Base-by-base conservation (phyloP, 805 yeast species). In the Ogataea trehaloabstinens region DNA sequence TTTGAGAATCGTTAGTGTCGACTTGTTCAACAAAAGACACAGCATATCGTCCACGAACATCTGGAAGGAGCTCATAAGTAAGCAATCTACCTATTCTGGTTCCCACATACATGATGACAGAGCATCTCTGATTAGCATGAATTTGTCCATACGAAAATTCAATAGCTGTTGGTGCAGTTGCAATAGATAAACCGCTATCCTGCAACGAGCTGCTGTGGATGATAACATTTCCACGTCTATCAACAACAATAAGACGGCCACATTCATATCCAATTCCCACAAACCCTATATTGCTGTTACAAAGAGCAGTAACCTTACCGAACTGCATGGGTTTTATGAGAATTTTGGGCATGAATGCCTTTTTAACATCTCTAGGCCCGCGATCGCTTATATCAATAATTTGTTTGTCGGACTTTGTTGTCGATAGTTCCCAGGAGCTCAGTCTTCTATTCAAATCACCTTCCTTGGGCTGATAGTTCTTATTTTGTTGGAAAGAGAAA, bases 201-300 rank as follows among this genome's bases (percentile, higher is more conserved):
- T 40, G 34, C 18, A 63, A 40, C 4, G 46, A 38, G 12, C 63
- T 59, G 40, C 68, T 69, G 47, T 63, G 65, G n/a, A 77, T 76
- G 12, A 74, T 61, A 0, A 71, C 71, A 21, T 77, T 78, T 2
- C 85, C 85, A 42, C 96, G 71, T 39, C 85, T 69, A 62, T 91
- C 97, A 42, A 90, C 65, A 0, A 91, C 79, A 2, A 82, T 62
- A 13, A 91, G 45, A 24, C 78, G 71, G n/a, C 98, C 97, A 11
- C 80, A 73, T 32, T 73, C 73, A 58, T 84, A 88, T 1, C 85
- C 95, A 29, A 86, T 67, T 0, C 85, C 93, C 6, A 84, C 85
- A 64, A 93, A 90, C 0, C 96, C 96, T 34, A 88, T 70, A 46
- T 82, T 74, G 44, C 90, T 81, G 58, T 85, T 75, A 38, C 74